Evolutionary conservation across 1,284 basidiomycete genomes (phyloP), one percentile per base, ranked within the genome.

Genomic region (Baeospora myosura): DNA sequence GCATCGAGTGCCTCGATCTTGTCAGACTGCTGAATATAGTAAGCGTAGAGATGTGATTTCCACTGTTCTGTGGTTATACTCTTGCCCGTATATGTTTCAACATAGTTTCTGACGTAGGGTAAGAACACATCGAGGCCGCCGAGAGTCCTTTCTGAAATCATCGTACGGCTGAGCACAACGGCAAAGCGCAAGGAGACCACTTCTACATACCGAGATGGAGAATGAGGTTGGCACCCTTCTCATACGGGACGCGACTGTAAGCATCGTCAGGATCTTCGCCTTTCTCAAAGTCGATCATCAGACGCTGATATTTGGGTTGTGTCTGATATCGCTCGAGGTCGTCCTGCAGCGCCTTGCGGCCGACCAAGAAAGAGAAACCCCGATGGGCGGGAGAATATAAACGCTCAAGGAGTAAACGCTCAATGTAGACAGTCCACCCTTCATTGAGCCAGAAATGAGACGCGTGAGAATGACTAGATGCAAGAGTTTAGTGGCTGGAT

Each of bases 391-490:
- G 77, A 0, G 83, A 77, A 56, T 94, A 81, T 1, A 95, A 66
- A 39, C 72, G 68, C 50, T 84, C 70, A 30, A 86, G 79, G 26
- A 96, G 70, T 6, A 96, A 68, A 17, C 93, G 80, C 62, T 98
- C 95, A 38, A 91, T 83, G 58, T 94, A 97, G 1, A 90, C 94
- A 24, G 93, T 96, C 85, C 89, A 96, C 25, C 91, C 80, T 63
- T 93, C 90, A 60, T 93, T 94, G 38, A 94, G 76, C 90, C 90
- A 95, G 68, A 94, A 94, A 59, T 89, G 85, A 3, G 72, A 73
- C 2, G 81, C 75, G 44, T 86, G 59, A 1, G 78, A 76, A 44
- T 85, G 82, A 0, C 79, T 84, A 48, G n/a, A 25, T 52, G 58
- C 55, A 49, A 52, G 55, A 16, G 25, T 26, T 31, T 24, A 31